These are phyloP conservation scores for Eimeria praecox DNA, from an alignment of 169 alveolate species.

Conservation along the genomic window DNA sequence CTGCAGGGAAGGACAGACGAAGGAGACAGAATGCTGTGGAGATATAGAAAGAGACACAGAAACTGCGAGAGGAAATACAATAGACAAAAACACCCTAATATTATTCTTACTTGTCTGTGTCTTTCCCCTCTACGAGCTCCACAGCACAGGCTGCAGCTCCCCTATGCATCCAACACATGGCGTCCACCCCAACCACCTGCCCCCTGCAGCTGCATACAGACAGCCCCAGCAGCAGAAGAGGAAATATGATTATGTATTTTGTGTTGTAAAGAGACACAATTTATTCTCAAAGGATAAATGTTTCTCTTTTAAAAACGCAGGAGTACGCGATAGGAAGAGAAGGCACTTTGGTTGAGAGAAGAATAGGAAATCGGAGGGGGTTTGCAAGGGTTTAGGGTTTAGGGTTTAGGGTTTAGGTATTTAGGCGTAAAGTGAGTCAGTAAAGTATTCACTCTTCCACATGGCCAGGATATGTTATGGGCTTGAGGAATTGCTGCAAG, in stretches of 20 bases:
- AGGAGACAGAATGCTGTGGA: no score
- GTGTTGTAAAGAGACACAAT: not conserved
- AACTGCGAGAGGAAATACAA: not conserved
- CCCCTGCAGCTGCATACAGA: constrained; percentile 79
- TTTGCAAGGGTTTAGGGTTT: no score
- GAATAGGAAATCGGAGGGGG: not conserved
- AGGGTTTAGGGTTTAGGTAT: not conserved
- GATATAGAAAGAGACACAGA: not conserved
- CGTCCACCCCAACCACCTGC: constrained; percentile 81
- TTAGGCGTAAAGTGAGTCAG: not conserved
- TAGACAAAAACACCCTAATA: not conserved
- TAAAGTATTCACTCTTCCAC: constrained; percentile 47
- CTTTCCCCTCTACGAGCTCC: constrained; percentile 72
- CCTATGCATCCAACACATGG: constrained; percentile 84
- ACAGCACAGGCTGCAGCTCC: constrained; percentile 83
- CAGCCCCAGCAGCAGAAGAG: not conserved
- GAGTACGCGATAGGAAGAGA: no score
- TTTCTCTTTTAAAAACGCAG: no score
- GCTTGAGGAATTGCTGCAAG: constrained; percentile 76
- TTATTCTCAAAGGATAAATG: no score
- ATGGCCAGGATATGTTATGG: constrained; percentile 69
- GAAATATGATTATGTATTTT: not conserved
- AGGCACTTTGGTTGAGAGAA: no score
- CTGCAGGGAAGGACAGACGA: no score
- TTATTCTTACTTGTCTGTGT: constrained; percentile 73